Base-by-base conservation (phyloP, 805 yeast genomes). In the Wickerhamiella kazuoi region DNA sequence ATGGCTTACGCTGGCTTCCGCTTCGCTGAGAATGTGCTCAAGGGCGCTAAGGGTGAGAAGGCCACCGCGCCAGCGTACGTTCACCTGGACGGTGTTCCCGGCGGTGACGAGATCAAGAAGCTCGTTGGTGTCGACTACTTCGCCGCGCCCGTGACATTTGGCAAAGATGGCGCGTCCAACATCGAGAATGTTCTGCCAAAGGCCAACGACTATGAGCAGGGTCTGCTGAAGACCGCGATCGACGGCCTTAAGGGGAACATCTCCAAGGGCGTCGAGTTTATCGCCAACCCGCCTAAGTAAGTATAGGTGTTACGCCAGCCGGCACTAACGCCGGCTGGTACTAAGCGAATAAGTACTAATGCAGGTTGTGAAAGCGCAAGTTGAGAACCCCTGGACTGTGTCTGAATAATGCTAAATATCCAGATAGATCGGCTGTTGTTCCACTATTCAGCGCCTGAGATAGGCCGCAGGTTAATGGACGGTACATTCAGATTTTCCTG, bases 1-100 rank as follows among this genome's bases (percentile, higher is more conserved):
- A 87, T 86, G 96, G 96, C 96, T 8, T 79, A 76, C 52, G 94
- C 95, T 28, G 95, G 93, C 28, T 81, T 71, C 66, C 70, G 76
- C 50, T 79, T 83, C 57, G 79, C 84, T 23, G 76, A 72, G 56
- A 65, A 79, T 46, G 62, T 63, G 30, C 57, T 64, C 41, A 53
- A 56, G 49, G 65, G 63, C 32, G 48, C 52, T 55, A 65, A 46
- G 60, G 62, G 63, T 41, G 62, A 67, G 53, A 44, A 50, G 41
- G 64, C 64, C 44, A 55, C 66, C 50, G 75, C 71, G 50, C 67
- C 70, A 37, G 46, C 72, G 18, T 65, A 57, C 48, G 66, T 66
- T 37, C 52, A 51, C 47, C 52, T 58, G 9, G 57, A 56, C 21
- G 61, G 61, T 16, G 45, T 58, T 32, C 48, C 50, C 14, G 62